phyloP scores from a whole-genome alignment of 768 basidiomycete genomes.

The Podaxis mareebaensis region DNA sequence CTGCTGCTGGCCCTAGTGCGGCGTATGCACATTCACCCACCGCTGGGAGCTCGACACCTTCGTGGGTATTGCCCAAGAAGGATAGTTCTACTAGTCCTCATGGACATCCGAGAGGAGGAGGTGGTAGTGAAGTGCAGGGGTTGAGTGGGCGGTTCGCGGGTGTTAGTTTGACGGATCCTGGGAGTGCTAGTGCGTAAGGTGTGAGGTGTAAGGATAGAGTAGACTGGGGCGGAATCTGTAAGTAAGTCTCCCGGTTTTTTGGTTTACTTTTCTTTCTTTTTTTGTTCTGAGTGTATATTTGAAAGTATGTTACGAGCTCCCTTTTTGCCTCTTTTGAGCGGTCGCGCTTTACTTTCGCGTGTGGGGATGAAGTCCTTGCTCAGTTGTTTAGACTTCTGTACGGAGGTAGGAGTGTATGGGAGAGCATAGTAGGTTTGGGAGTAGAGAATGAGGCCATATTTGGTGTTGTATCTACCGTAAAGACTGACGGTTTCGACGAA shows the following conservation, averaged over 20 bases:
- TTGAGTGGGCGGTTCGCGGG: conserved; percentile 8
- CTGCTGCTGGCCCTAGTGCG: conserved; percentile 15
- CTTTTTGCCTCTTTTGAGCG: too few relatives aligned
- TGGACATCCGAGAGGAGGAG: neutral
- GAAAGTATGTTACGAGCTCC: too few relatives aligned
- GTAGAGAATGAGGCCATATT: too few relatives aligned
- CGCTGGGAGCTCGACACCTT: conserved; percentile 27
- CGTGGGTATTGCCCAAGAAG: conserved; percentile 50
- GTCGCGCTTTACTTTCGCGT: too few relatives aligned
- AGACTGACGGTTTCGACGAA: too few relatives aligned
- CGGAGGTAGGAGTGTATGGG: too few relatives aligned
- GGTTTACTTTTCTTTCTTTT: too few relatives aligned
- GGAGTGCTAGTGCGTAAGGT: conserved; percentile 3
- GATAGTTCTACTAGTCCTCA: neutral
- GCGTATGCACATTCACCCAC: conserved; percentile 16
- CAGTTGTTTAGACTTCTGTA: too few relatives aligned
- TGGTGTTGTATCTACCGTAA: too few relatives aligned
- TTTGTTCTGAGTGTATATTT: too few relatives aligned
- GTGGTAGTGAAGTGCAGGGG: neutral
- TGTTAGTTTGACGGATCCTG: conserved; percentile 13
- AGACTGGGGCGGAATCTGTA: neutral
- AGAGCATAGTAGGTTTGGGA: too few relatives aligned
- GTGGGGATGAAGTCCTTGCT: too few relatives aligned
- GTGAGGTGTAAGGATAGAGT: neutral
- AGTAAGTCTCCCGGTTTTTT: neutral